Percentiles rank a stretch among this genome's conserved stretches.
Conservation (phyloP, 495 filamentous ascomycete species). For the Xylaria venustula region DNA sequence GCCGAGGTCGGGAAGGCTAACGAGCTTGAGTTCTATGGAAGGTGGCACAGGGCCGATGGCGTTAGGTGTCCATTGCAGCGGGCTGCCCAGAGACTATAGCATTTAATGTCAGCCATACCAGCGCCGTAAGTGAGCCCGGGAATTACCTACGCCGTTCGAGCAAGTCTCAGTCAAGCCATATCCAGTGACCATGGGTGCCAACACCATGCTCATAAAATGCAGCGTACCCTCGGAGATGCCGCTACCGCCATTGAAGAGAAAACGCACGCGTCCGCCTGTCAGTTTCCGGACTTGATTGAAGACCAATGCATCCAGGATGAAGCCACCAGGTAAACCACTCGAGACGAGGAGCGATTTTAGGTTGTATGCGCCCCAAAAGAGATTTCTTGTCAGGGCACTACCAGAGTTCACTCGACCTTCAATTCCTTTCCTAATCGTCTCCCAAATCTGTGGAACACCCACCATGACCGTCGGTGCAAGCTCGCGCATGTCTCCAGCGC, state of each 20-base stretch:
- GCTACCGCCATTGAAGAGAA: slow-evolving; percentile 80
- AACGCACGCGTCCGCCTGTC: slow-evolving; percentile 68
- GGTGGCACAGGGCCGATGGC: slow-evolving; percentile 71
- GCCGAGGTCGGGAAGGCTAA: slow-evolving; percentile 81
- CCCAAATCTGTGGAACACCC: slow-evolving; percentile 81
- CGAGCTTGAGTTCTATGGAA: slow-evolving; percentile 68
- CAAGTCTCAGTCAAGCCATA: slow-evolving; percentile 91
- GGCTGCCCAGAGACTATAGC: slow-evolving; percentile 51
- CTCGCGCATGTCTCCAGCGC: slow-evolving; percentile 67
- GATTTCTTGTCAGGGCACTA: slow-evolving; percentile 25
- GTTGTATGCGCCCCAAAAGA: slow-evolving; percentile 47
- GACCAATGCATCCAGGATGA: slow-evolving; percentile 76
- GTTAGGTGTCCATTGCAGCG: slow-evolving; percentile 64
- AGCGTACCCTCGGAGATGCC: slow-evolving; percentile 76
- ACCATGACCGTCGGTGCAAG: slow-evolving; percentile 78
- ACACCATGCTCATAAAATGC: slow-evolving; percentile 73
- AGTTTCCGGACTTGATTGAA: slow-evolving; percentile 68
- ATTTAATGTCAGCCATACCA: neutral
- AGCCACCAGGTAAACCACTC: slow-evolving; percentile 64
- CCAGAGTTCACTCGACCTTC: slow-evolving; percentile 58
- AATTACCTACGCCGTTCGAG: slow-evolving; percentile 53
- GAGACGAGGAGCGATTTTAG: slow-evolving; percentile 58
- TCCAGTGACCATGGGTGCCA: slow-evolving; percentile 74
- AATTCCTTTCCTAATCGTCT: slow-evolving; percentile 77
- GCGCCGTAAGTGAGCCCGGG: neutral